phyloP scores from a whole-genome alignment of 164 flowering plant species.

The Berberis vulgaris region DNA sequence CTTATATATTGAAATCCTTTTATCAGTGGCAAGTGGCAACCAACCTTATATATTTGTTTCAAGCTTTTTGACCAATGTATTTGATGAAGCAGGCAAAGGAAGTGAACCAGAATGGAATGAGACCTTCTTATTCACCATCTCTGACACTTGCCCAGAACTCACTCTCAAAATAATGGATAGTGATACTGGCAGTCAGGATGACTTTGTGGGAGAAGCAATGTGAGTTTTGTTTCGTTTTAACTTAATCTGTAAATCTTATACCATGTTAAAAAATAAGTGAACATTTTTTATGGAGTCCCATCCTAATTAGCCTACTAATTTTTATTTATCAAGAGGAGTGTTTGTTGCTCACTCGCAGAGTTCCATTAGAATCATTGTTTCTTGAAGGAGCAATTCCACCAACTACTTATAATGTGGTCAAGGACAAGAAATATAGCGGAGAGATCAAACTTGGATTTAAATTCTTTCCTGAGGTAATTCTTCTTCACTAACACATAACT shows the following conservation, averaged over 20 bases:
- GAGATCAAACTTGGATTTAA: conserved; percentile 64
- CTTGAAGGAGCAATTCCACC: conserved; percentile 50
- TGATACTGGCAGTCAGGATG: conserved; percentile 48
- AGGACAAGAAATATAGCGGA: conserved; percentile 52
- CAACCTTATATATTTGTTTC: neutral
- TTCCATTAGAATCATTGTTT: conserved; percentile 51
- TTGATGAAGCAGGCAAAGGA: conserved; percentile 51
- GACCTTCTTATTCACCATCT: conserved; percentile 54
- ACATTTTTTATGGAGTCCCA: neutral
- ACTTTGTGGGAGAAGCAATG: conserved; percentile 73
- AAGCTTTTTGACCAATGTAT: neutral
- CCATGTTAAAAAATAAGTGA: neutral
- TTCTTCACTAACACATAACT: neutral
- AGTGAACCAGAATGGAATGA: conserved; percentile 85
- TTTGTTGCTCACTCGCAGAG: conserved; percentile 23
- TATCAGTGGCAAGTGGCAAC: neutral
- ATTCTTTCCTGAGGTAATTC: conserved; percentile 34
- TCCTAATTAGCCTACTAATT: neutral
- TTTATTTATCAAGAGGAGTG: neutral
- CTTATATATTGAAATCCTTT: neutral
- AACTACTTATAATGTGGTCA: conserved; percentile 62
- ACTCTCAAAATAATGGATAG: conserved; percentile 59
- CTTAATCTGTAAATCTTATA: neutral
- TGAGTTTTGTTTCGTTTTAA: conserved; percentile 18
- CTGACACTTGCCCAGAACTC: conserved; percentile 43